Evolutionary conservation across 2,329 filamentous ascomycete genomes (phyloP).

Genomic region (Claviceps capensis): DNA sequence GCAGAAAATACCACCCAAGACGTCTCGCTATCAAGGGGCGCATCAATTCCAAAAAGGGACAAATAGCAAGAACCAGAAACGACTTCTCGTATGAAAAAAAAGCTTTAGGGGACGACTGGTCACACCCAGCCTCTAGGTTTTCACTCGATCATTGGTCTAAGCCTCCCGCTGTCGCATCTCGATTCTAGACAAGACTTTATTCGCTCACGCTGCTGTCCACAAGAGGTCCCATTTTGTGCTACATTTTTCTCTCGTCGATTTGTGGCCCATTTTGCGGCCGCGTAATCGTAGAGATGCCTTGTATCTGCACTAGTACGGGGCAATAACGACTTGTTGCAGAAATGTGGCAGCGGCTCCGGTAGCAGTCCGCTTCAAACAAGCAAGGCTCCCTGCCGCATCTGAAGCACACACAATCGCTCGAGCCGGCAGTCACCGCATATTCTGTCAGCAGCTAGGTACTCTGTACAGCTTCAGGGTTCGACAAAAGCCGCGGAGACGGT

Average conservation of each 20-base stretch:
- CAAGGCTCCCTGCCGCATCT: neutral
- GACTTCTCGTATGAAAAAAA: neutral
- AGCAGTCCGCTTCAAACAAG: neutral
- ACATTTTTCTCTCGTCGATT: too few species aligned
- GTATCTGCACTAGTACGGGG: neutral
- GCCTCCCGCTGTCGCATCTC: neutral
- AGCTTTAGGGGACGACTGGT: too few species aligned
- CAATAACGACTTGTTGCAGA: neutral
- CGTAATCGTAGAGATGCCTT: too few species aligned
- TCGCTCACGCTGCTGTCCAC: neutral
- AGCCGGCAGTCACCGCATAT: slow-evolving; percentile 2
- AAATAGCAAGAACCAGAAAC: neutral
- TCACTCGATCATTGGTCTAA: too few species aligned
- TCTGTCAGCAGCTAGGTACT: neutral
- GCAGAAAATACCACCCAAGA: neutral
- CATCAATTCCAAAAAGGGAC: neutral
- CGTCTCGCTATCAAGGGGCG: neutral
- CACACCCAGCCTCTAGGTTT: too few species aligned
- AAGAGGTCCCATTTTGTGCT: too few species aligned
- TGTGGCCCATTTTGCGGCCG: too few species aligned
- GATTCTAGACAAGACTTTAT: neutral
- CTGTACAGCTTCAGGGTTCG: slow-evolving; percentile 1
- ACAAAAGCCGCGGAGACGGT: neutral
- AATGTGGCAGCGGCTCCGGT: neutral
- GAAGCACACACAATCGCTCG: neutral